Conservation (phyloP, 805 yeast genomes). For the Blastobotrys chiropterorum region DNA sequence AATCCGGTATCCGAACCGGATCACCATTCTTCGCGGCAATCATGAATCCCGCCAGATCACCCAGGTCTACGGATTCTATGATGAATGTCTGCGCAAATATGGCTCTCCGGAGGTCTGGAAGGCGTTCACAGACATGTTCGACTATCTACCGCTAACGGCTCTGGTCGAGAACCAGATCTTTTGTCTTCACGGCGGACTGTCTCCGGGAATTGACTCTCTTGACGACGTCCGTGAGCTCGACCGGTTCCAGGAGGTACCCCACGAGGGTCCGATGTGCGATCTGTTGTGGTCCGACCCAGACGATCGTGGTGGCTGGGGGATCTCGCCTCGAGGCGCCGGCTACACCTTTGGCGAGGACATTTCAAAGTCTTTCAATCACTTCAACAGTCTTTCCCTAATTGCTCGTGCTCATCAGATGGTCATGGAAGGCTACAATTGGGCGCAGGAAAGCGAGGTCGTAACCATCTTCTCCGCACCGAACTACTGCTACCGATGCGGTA, state of each 20-base stretch:
- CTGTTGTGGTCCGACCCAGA: constrained; percentile 96
- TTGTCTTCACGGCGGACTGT: constrained; percentile 90
- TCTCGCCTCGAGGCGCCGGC: constrained; percentile 97
- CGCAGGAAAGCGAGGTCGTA: constrained; percentile 77
- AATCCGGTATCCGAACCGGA: constrained; percentile 84
- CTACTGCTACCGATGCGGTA: constrained; percentile 92
- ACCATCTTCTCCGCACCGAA: constrained; percentile 91
- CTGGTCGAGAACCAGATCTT: constrained; percentile 84
- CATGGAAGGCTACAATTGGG: constrained; percentile 96
- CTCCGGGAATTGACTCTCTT: constrained; percentile 89
- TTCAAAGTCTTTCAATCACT: constrained; percentile 87
- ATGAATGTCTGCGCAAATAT: constrained; percentile 88
- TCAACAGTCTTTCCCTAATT: constrained; percentile 73
- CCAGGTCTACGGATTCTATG: constrained; percentile 93
- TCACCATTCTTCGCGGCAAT: constrained; percentile 88
- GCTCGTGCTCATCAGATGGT: constrained; percentile 96
- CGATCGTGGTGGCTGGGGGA: constrained; percentile 96
- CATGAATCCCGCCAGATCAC: constrained; percentile 95
- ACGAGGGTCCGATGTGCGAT: constrained; percentile 97
- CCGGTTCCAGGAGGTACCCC: constrained; percentile 94
- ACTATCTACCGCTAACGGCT: constrained; percentile 90
- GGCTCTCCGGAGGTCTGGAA: constrained; percentile 94
- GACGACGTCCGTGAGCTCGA: constrained; percentile 88
- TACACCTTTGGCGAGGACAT: constrained; percentile 96
- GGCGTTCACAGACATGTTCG: constrained; percentile 83